These are phyloP conservation scores for Bjerkandera adusta DNA, from an alignment of 1,284 basidiomycete genomes.

Conservation along the genomic window DNA sequence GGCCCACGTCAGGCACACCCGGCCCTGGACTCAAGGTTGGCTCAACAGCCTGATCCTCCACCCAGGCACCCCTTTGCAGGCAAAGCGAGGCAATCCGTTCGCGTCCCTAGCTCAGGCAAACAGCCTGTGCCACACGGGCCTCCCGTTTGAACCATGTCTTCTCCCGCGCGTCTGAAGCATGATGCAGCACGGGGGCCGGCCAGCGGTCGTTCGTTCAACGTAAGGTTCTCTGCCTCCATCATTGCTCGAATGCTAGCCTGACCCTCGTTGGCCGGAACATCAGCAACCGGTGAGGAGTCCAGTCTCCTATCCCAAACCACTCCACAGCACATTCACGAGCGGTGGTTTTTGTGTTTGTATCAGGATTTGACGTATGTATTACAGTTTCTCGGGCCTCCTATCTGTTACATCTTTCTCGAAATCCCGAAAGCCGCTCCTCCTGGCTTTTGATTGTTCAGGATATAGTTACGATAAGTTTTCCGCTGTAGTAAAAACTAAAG, in stretches of 20 bases:
- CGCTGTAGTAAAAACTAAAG: slow-evolving; percentile 21
- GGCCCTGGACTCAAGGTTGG: too few species aligned
- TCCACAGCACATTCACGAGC: neutral
- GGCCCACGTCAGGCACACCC: too few species aligned
- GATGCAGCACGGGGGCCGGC: neutral
- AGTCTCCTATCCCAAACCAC: neutral
- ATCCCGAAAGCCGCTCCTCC: neutral
- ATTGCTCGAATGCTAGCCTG: neutral
- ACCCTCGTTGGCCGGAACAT: neutral
- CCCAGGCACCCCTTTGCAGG: too few species aligned
- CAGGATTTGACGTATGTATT: slow-evolving; percentile 3
- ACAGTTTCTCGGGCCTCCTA: neutral
- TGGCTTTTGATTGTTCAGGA: slow-evolving; percentile 3
- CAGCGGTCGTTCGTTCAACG: neutral
- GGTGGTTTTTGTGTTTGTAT: neutral
- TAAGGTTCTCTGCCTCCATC: neutral
- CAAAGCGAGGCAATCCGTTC: too few species aligned
- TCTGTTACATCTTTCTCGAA: neutral
- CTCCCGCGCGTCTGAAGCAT: too few species aligned
- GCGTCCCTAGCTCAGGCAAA: too few species aligned
- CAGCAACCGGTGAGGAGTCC: neutral
- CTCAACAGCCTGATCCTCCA: too few species aligned
- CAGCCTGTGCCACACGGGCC: too few species aligned
- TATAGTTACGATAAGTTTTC: slow-evolving; percentile 16
- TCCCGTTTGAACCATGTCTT: too few species aligned